Evolutionary conservation across 805 yeast genomes (phyloP).

Genomic region (Yarrowia sp.): DNA sequence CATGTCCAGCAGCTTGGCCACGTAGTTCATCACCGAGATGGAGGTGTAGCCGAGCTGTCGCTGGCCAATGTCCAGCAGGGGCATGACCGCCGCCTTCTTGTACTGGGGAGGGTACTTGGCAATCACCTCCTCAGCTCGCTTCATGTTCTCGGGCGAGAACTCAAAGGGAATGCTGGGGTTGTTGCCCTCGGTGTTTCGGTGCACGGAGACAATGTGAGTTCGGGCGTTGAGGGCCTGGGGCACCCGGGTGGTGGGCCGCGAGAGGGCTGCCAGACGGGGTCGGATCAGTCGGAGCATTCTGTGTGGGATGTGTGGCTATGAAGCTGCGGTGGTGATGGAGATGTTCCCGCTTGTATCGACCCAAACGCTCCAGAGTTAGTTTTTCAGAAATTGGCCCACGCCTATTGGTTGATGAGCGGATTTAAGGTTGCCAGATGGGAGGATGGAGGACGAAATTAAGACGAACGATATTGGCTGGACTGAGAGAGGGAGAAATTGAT

Average conservation of each 20-base stretch:
- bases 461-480: conserved; percentile 30
- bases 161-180: conserved; percentile 74
- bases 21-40: conserved; percentile 87
- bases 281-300: conserved; percentile 37
- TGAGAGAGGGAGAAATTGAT: neutral
- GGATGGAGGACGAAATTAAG: conserved; percentile 4
- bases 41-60: conserved; percentile 88
- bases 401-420: conserved; percentile 8
- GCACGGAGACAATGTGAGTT: conserved; percentile 57
- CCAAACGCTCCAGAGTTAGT: conserved; percentile 27
- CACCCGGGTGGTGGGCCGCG: conserved; percentile 35
- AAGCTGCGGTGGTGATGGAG: conserved; percentile 23
- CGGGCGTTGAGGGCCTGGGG: conserved; percentile 40
- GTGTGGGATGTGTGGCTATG: neutral
- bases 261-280: conserved; percentile 35
- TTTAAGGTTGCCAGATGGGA: conserved; percentile 1
- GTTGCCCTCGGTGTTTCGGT: conserved; percentile 73
- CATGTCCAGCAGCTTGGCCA: conserved; percentile 81
- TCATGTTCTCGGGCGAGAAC: conserved; percentile 67
- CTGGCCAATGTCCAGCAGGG: conserved; percentile 83
- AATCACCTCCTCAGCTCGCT: conserved; percentile 73
- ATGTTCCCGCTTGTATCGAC: conserved; percentile 7
- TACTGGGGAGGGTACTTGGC: conserved; percentile 86
- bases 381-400: conserved; percentile 36
- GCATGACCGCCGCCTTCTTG: conserved; percentile 89